Evolutionary conservation across 2,329 filamentous ascomycete species (phyloP).

Genomic region (Pseudogymnoascus sp.): DNA sequence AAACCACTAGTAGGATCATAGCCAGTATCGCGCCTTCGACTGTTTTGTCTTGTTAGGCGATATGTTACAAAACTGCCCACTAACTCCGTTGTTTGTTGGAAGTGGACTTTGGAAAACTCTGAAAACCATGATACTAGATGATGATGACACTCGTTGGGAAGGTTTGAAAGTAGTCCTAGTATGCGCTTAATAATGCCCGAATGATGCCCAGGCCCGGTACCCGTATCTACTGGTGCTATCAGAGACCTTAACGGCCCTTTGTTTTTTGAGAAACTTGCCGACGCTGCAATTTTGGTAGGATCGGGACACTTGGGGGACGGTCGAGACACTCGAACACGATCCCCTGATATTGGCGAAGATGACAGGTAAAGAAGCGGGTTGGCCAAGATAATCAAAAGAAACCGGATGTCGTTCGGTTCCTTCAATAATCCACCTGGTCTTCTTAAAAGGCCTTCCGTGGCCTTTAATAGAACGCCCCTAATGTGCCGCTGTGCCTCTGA

Average conservation of each 20-base stretch:
- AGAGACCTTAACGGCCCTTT: not conserved
- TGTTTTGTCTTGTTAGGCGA: constrained; percentile 62
- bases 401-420: constrained; percentile 63
- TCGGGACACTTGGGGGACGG: not conserved
- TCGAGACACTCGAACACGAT: not conserved
- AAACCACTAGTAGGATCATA: constrained; percentile 57
- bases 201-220: constrained; percentile 50
- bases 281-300: not conserved
- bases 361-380: constrained; percentile 65
- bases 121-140: constrained; percentile 73
- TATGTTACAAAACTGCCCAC: constrained; percentile 74
- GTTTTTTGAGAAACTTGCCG: not conserved
- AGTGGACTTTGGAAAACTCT: constrained; percentile 56
- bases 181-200: constrained; percentile 80
- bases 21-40: constrained; percentile 52
- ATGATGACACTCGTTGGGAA: constrained; percentile 66
- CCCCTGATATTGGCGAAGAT: not conserved
- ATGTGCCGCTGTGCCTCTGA: constrained; percentile 59
- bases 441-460: constrained; percentile 70
- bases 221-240: too few relatives aligned
- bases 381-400: constrained; percentile 66
- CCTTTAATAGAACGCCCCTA: constrained; percentile 64
- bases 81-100: constrained; percentile 68
- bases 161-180: constrained; percentile 69
- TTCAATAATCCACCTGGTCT: constrained; percentile 63